phyloP scores from a whole-genome alignment of 495 filamentous ascomycete species.

The Talaromyces borbonicus region DNA sequence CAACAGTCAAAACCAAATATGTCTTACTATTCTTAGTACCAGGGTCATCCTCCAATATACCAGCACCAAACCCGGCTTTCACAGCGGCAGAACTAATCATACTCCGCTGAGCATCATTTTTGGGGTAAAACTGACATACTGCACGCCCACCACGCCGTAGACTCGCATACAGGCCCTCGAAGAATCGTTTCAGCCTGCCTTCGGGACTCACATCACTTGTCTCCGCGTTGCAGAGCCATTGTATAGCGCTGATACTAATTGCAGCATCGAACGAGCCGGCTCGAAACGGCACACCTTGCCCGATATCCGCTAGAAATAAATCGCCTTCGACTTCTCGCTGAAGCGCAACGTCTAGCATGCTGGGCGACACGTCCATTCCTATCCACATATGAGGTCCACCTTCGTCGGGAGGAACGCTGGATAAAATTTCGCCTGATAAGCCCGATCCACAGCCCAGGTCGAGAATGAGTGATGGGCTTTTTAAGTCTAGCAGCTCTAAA shows the following conservation, averaged over 20 bases:
- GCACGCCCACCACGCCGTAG: slow-evolving; percentile 79
- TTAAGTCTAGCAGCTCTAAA: slow-evolving; percentile 76
- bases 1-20: slow-evolving; percentile 89
- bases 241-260: slow-evolving; percentile 86
- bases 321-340: slow-evolving; percentile 90
- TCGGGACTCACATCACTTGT: slow-evolving; percentile 68
- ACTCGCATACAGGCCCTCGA: slow-evolving; percentile 81
- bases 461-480: slow-evolving; percentile 75
- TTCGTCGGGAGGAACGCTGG: slow-evolving; percentile 48
- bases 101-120: slow-evolving; percentile 79
- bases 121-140: slow-evolving; percentile 96
- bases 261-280: slow-evolving; percentile 90
- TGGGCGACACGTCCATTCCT: slow-evolving; percentile 88
- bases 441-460: slow-evolving; percentile 94
- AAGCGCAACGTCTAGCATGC: slow-evolving; percentile 86
- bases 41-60: slow-evolving; percentile 87
- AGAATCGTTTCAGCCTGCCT: slow-evolving; percentile 72
- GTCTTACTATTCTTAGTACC: slow-evolving; percentile 91
- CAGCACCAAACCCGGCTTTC: slow-evolving; percentile 89
- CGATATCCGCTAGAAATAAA: slow-evolving; percentile 83
- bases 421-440: slow-evolving; percentile 87
- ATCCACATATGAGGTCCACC: slow-evolving; percentile 88
- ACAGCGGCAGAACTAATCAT: slow-evolving; percentile 89
- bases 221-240: slow-evolving; percentile 97
- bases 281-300: slow-evolving; percentile 90